Evolutionary conservation across 768 basidiomycete species (phyloP), one percentile per base, ranked within the genome.

Genomic region (Kwoniella heveanensis): DNA sequence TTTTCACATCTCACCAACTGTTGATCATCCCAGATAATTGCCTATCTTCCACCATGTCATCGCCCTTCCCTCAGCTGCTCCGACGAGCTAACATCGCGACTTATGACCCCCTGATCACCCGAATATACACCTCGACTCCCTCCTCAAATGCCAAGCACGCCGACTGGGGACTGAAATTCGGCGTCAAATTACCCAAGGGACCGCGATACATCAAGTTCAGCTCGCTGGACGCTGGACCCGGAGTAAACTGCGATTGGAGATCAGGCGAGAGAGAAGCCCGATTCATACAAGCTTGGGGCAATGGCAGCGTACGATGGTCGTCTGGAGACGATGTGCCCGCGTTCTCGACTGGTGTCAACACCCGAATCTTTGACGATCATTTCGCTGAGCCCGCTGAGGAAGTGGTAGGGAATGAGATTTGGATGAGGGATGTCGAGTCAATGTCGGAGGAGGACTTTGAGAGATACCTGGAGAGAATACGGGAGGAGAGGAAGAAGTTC

Each of bases 321-420:
- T 60, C 21, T 9, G 47, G 51, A 15, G 70, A 56, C 5, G 71
- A 69, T 9, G 24, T 48, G 10, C 51, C 39, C 15, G 6, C 27
- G 7, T 60, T 47, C 32, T n/a, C 26, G 37, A 19, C 46, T 15
- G 25, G 8, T 4, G 44, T 62, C 53, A 53, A 57, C 5, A 48
- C 53, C 30, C 57, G 32, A 26, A 57, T 54, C 39, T 47, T 54
- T 10, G 39, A 63, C 37, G 67, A 64, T 26, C 21, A 15, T 10
- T 37, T 55, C 21, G 37, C 30, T 27, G 54, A 55, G 37, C 36
- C 32, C 22, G 22, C 36, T 24, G 30, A 90, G 36, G 54, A 39
- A 13, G 19, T 27, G 5, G 52, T 32, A 27, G 85, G 82, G 8
- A 90, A 87, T 70, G 64, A 93, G 48, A 90, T 86, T 66, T 70